These are phyloP conservation scores for Candida michaelii DNA, from an alignment of 805 yeast genomes.

Conservation along the genomic window DNA sequence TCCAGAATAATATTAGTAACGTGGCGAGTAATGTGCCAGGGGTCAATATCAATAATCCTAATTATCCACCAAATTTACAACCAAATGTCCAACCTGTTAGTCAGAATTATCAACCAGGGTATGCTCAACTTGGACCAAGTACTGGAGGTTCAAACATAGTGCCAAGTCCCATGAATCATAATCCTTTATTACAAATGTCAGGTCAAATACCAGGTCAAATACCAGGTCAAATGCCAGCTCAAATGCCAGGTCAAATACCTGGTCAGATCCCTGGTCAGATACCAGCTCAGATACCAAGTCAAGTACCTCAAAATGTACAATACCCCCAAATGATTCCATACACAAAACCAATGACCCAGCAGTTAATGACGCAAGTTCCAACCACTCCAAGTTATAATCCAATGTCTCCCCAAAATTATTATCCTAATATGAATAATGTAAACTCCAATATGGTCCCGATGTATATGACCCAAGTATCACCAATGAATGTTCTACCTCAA, in stretches of 20 bases:
- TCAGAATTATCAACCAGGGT: no score
- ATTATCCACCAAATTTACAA: no score
- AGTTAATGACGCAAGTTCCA: background rate
- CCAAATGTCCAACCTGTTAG: no score
- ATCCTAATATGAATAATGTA: background rate
- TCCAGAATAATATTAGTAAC: no score
- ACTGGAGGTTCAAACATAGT: no score
- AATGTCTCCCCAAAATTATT: slow-evolving; percentile 1
- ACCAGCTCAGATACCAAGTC: background rate
- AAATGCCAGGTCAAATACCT: background rate
- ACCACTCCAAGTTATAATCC: background rate
- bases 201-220: no score
- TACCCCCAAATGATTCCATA: slow-evolving; percentile 1
- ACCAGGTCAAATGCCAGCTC: background rate
- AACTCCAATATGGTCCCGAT: background rate
- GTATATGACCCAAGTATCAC: background rate
- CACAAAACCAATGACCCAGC: background rate
- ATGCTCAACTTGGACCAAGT: no score
- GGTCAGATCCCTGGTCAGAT: background rate
- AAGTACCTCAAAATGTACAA: no score
- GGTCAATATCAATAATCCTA: no score
- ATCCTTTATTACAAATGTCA: no score
- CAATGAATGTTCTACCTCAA: background rate
- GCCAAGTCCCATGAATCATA: no score
- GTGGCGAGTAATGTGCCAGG: no score